Percentiles rank a stretch among this genome's conserved stretches.
Conservation (phyloP, 208 protist genomes). For the Wallacemonas sp. region DNA sequence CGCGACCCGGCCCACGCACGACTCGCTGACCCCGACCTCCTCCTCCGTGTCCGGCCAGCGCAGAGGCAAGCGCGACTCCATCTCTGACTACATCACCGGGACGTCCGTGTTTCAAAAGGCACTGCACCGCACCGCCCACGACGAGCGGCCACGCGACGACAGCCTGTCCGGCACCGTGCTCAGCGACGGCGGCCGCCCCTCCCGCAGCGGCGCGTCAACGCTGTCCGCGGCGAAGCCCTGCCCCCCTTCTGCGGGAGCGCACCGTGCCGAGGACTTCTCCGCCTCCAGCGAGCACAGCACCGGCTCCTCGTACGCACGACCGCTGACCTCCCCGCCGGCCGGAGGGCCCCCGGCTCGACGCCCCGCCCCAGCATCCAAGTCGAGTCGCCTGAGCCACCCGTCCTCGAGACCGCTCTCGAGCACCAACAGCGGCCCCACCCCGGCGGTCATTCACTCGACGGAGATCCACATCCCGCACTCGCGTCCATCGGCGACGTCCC, state of each 20-base stretch:
- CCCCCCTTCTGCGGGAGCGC: too few species aligned
- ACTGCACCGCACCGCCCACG: conserved; percentile 13
- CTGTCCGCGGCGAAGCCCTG: too few species aligned
- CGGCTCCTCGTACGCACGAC: neutral
- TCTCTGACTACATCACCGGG: conserved; percentile 70
- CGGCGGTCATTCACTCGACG: neutral
- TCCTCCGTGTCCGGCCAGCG: neutral
- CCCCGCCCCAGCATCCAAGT: neutral
- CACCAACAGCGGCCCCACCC: neutral
- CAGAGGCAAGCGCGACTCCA: conserved; percentile 23
- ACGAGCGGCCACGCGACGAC: too few species aligned
- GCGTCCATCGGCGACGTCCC: conserved; percentile 9
- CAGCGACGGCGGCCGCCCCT: too few species aligned
- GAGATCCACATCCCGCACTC: conserved; percentile 13
- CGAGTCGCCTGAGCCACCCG: neutral
- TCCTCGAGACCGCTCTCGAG: neutral
- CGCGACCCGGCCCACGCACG: neutral
- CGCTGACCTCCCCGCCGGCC: neutral
- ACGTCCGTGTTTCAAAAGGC: conserved; percentile 44
- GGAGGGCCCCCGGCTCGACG: conserved; percentile 6
- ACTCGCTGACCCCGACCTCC: neutral
- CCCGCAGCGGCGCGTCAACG: too few species aligned
- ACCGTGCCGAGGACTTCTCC: conserved; percentile 1
- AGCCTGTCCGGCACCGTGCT: too few species aligned
- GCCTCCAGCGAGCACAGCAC: conserved; percentile 4